Percentiles rank a stretch among this genome's conserved stretches.
Conservation (phyloP, 2,329 filamentous ascomycete genomes). For the Juglanconis oblonga region DNA sequence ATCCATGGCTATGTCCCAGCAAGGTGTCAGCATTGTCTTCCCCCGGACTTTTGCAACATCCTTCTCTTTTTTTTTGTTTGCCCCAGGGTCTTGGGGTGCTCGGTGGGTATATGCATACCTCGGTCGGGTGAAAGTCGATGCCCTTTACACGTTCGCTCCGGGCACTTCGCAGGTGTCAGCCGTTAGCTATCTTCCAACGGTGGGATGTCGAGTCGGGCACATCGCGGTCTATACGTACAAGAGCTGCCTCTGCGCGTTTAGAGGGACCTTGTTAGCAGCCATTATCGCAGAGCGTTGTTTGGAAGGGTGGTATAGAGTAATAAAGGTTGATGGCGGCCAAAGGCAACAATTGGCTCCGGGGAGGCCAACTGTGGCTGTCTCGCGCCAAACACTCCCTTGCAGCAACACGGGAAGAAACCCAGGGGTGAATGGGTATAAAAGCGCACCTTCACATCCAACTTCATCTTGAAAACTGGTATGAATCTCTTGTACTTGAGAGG, state of each 20-base stretch:
- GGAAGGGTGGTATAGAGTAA: background rate
- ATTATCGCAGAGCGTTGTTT: background rate
- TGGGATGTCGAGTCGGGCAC: background rate
- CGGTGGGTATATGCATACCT: conserved; percentile 73
- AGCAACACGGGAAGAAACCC: background rate
- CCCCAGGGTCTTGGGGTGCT: background rate
- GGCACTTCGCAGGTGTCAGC: conserved; percentile 39
- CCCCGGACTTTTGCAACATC: background rate
- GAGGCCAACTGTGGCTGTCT: background rate
- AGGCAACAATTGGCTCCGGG: background rate
- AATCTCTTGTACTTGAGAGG: background rate
- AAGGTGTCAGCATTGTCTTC: background rate
- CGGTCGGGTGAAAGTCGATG: conserved; percentile 94
- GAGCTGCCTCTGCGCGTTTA: conserved; percentile 64
- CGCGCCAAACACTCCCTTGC: background rate
- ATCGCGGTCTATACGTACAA: conserved; percentile 36
- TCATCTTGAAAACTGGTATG: conserved; percentile 24
- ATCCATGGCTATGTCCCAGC: conserved; percentile 12
- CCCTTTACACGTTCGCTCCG: conserved; percentile 95
- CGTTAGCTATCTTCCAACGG: background rate
- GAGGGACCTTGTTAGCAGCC: conserved; percentile 31
- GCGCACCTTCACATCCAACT: conserved; percentile 24
- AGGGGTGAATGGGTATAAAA: background rate
- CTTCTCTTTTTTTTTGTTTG: background rate
- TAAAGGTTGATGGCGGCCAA: background rate